Evolutionary conservation across 2,329 filamentous ascomycete genomes (phyloP).

Genomic region (Cladosporium cucumerinum): DNA sequence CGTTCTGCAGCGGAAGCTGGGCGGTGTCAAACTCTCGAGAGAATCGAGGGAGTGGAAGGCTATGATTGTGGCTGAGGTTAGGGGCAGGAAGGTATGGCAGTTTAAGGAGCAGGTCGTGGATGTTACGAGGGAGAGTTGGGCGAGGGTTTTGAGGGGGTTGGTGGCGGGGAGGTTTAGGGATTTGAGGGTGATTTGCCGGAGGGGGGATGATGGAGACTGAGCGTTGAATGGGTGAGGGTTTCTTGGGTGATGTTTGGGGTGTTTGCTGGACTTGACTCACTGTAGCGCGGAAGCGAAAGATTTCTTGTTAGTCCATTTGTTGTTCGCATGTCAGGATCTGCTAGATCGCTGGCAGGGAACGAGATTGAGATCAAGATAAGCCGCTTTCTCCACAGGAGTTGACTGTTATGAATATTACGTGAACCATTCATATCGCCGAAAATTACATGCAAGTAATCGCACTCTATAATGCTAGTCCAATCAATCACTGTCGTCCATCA

Average conservation of each 20-base stretch:
- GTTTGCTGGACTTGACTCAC: not conserved
- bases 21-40: not conserved
- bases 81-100: not conserved
- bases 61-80: not conserved
- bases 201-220: not conserved
- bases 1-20: not conserved
- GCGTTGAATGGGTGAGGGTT: not conserved
- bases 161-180: not conserved
- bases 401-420: not conserved
- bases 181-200: not conserved
- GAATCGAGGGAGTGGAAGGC: not conserved
- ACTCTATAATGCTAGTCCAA: not conserved
- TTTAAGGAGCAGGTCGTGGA: not conserved
- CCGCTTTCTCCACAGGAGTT: not conserved
- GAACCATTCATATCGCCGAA: not conserved
- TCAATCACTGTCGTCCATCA: conserved; percentile 73
- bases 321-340: not conserved
- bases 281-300: not conserved
- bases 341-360: not conserved
- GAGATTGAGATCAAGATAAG: not conserved
- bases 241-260: no score
- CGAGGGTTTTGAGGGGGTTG: not conserved
- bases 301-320: not conserved
- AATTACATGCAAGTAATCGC: not conserved
- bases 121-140: not conserved